Evolutionary conservation across 2,329 filamentous ascomycete species (phyloP).

Genomic region (Cladosporium velox): DNA sequence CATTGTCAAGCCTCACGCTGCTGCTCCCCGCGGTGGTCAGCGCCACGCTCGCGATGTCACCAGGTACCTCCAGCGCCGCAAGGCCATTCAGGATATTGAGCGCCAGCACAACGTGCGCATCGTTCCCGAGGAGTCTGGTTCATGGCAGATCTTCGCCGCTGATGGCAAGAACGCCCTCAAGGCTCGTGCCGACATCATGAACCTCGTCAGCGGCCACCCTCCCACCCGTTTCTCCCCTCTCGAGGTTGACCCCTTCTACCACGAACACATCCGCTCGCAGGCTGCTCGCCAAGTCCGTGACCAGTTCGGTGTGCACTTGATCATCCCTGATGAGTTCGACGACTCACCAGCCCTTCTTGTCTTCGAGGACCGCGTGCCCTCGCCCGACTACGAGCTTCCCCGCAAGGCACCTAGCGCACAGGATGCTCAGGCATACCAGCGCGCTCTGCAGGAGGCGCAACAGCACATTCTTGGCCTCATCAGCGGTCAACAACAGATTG

Average conservation of each 20-base stretch:
- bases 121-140: constrained; percentile 70
- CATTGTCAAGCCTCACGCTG: constrained; percentile 75
- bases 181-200: constrained; percentile 73
- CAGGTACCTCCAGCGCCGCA: constrained; percentile 79
- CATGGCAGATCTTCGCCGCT: constrained; percentile 86
- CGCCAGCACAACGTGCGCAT: constrained; percentile 81
- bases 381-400: constrained; percentile 56
- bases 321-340: constrained; percentile 67
- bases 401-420: constrained; percentile 56
- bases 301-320: constrained; percentile 70
- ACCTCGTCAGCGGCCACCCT: constrained; percentile 72
- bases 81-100: constrained; percentile 81
- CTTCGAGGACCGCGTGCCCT: constrained; percentile 65
- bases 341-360: constrained; percentile 67
- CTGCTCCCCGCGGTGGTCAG: constrained; percentile 70
- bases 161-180: constrained; percentile 81
- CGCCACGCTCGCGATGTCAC: constrained; percentile 83
- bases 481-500: constrained; percentile 57
- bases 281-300: constrained; percentile 65
- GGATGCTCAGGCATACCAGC: constrained; percentile 59
- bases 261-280: constrained; percentile 68
- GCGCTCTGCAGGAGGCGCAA: constrained; percentile 60
- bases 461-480: constrained; percentile 57
- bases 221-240: constrained; percentile 69
- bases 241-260: constrained; percentile 75